phyloP scores from a whole-genome alignment of 1,284 basidiomycete genomes.

The Cryptococcus amylolentus region DNA sequence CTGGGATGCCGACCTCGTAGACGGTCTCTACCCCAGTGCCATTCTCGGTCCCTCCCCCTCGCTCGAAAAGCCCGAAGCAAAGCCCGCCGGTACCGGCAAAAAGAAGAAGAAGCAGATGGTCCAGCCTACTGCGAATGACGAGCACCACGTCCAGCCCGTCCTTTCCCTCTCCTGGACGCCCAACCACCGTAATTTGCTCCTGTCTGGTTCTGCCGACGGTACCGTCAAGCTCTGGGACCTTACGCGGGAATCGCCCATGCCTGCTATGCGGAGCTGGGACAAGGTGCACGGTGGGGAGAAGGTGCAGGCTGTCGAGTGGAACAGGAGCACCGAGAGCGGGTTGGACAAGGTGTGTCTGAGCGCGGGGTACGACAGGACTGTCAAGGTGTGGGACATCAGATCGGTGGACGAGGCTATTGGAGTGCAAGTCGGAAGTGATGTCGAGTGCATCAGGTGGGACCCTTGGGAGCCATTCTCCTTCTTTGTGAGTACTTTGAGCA shows the following conservation, averaged over 20 bases:
- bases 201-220: conserved; percentile 86
- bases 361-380: conserved; percentile 89
- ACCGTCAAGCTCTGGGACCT: conserved; percentile 99
- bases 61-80: conserved; percentile 74
- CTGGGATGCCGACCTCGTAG: conserved; percentile 91
- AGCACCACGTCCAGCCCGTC: conserved; percentile 90
- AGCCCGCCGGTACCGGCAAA: conserved; percentile 77
- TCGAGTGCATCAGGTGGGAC: conserved; percentile 93
- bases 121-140: conserved; percentile 62
- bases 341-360: conserved; percentile 79
- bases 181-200: conserved; percentile 80
- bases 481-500: conserved; percentile 61
- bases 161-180: conserved; percentile 90
- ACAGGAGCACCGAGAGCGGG: conserved; percentile 59
- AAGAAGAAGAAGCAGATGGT: conserved; percentile 91
- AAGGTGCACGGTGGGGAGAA: conserved; percentile 80
- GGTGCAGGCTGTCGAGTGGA: conserved; percentile 98
- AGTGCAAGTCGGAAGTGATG: conserved; percentile 77
- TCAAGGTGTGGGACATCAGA: conserved; percentile 87
- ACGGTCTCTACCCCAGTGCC: conserved; percentile 89
- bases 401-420: conserved; percentile 73
- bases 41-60: conserved; percentile 69
- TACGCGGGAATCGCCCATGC: conserved; percentile 60
- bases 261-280: conserved; percentile 75
- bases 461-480: conserved; percentile 85